Evolutionary conservation across 176 grass and related monocot species (phyloP), one percentile per base, ranked within the genome.

Genomic region (Carex scoparia): DNA sequence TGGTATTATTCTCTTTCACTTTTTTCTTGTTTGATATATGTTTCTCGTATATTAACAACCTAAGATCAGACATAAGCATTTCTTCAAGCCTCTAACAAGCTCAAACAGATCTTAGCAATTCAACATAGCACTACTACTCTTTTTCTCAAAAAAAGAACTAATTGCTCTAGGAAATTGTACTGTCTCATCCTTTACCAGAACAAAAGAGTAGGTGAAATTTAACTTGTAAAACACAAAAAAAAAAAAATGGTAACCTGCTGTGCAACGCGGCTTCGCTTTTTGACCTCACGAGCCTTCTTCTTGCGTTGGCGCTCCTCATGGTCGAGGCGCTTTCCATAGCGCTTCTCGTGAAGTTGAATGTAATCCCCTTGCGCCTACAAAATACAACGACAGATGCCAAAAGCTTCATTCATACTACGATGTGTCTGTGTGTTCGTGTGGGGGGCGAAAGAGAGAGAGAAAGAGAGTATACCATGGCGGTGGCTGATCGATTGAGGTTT

Each of bases 351-450:
- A 54, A 93, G 92, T 19, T 94, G 90, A 18, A 94, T 98, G 18
- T 98, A 75, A 67, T 98, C 92, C 79, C 89, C 95, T 92, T 98
- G 91, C 66, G 92, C 92, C 92, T 94, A 89, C 83, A 87, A 83
- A 27, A 85, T 61, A 49, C 6, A 58, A 31, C 4, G 9, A 56
- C 3, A 86, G 11, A 55, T 68, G 8, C 18, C 32, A 69, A 30
- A 42, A 86, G 14, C 73, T 77, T 56, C 10, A 23, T 23, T 23
- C 23, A 23, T 23, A 23, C 23, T 23, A 23, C 23, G 23, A 23
- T 23, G 23, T 23, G 23, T 23, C 23, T 23, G 23, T 23, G 23
- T 23, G 23, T 23, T 23, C 23, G 23, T 23, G 23, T 23, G 23
- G 23, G 23, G 23, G 23, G 23, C 23, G 23, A 23, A 23, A 23